phyloP scores from a whole-genome alignment of 2,329 filamentous ascomycete species.

The Diaporthe amygdali region DNA sequence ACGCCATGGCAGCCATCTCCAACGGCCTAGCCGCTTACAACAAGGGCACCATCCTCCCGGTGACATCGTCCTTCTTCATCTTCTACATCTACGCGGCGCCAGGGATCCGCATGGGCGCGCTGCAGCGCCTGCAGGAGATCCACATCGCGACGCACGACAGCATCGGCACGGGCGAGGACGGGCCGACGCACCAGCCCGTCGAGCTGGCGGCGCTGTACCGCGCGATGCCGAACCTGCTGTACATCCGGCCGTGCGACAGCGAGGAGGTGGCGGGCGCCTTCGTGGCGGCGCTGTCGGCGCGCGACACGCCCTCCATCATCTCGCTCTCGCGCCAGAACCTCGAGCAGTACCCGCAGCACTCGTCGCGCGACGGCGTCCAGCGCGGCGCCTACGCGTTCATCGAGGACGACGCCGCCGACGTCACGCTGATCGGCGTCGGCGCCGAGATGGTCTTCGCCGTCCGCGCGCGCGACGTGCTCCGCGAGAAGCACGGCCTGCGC shows the following conservation, averaged over 20 bases:
- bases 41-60: slow-evolving; percentile 55
- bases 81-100: slow-evolving; percentile 58
- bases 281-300: slow-evolving; percentile 39
- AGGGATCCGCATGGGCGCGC: slow-evolving; percentile 57
- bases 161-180: slow-evolving; percentile 59
- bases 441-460: slow-evolving; percentile 48
- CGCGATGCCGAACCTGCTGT: slow-evolving; percentile 59
- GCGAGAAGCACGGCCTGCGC: slow-evolving; percentile 34
- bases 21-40: slow-evolving; percentile 64
- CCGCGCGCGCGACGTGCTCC: slow-evolving; percentile 42
- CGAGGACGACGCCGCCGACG: slow-evolving; percentile 35
- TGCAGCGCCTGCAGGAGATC: slow-evolving; percentile 54
- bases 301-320: slow-evolving; percentile 45
- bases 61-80: slow-evolving; percentile 63
- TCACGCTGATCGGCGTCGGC: slow-evolving; percentile 45
- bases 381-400: slow-evolving; percentile 47
- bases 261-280: slow-evolving; percentile 57
- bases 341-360: slow-evolving; percentile 42
- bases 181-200: slow-evolving; percentile 61
- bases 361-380: slow-evolving; percentile 36
- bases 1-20: slow-evolving; percentile 63
- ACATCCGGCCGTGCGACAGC: slow-evolving; percentile 58
- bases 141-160: slow-evolving; percentile 60
- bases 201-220: slow-evolving; percentile 56
- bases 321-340: slow-evolving; percentile 41